Base-by-base conservation (phyloP, 2,329 filamentous ascomycete species). In the Cladosporium sp. region DNA sequence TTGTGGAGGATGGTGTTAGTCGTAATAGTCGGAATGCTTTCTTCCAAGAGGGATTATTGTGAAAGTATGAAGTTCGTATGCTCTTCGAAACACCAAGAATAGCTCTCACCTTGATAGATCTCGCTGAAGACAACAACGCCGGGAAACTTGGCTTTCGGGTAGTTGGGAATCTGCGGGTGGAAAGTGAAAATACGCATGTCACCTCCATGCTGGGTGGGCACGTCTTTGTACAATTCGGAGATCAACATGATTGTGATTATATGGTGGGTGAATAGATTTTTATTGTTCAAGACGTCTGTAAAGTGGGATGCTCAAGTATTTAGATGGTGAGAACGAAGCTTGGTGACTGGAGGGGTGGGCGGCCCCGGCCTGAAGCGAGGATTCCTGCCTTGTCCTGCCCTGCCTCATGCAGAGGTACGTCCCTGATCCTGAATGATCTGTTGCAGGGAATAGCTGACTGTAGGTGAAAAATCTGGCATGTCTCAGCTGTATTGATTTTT, bases 101-200 rank as follows among this genome's bases (percentile, higher is more conserved):
- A n/a, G n/a, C n/a, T n/a, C 57, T 45, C 69, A 90, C 89, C 90
- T 83, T 96, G 91, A 65, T 96, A 96, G 62, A 96, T 96, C 72
- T 96, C 91, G 60, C 85, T 91, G 67, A 95, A 96, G 50, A 96
- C 77, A 12, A 88, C 85, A 4, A 96, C 87, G 16, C 87, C 90
- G 0, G 90, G 90, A 62, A 95, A 95, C 63, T 82, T 90, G 69
- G 91, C 91, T 58, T 93, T 84, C 22, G 91, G 89, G 65, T 95
- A 95, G 53, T 86, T 85, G 1, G 88, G 80, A 57, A 96, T 85
- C 12, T 80, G 82, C 7, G 91, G 91, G 65, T 95, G 88, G 70
- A 91, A 95, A 65, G 94, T 66, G 70, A 91, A 95, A 64, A 95
- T 72, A 81, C 79, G 74, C 78, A 83, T 83, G 50, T 79, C 72